A percentile compares a stretch with the other conserved stretches of the same genome.
Conservation (phyloP, 2,329 filamentous ascomycete species). For the Paraphoma chrysanthemicola region DNA sequence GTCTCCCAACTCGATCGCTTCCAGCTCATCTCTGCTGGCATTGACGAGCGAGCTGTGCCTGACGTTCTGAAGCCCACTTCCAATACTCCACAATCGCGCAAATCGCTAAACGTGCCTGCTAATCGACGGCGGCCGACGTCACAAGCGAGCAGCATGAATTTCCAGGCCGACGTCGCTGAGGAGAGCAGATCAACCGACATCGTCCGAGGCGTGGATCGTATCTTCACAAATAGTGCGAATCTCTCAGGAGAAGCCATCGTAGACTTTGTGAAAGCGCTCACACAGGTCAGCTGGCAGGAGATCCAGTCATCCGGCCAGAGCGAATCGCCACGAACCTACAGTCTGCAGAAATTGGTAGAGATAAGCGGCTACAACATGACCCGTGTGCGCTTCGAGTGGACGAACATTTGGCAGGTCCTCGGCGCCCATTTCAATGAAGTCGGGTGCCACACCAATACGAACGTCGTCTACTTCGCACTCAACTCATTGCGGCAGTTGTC, state of each 20-base stretch:
- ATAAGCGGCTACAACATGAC: constrained; percentile 99
- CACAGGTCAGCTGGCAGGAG: constrained; percentile 98
- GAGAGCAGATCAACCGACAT: constrained; percentile 94
- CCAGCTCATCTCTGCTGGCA: constrained; percentile 91
- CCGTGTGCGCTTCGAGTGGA: constrained; percentile 97
- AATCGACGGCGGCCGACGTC: constrained; percentile 58
- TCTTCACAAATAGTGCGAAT: constrained; percentile 95
- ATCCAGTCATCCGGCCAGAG: constrained; percentile 97
- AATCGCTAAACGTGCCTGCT: constrained; percentile 68
- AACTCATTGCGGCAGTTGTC: constrained; percentile 95
- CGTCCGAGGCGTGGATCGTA: constrained; percentile 89
- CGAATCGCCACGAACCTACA: constrained; percentile 95
- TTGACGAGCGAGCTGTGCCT: constrained; percentile 89
- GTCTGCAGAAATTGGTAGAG: constrained; percentile 95
- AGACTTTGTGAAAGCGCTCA: constrained; percentile 89
- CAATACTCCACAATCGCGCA: constrained; percentile 65
- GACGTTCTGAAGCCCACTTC: constrained; percentile 83
- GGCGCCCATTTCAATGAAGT: constrained; percentile 98
- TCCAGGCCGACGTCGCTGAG: constrained; percentile 82
- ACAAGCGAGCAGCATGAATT: constrained; percentile 54
- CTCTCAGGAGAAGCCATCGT: constrained; percentile 94
- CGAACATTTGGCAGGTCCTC: constrained; percentile 95
- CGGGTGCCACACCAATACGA: constrained; percentile 94
- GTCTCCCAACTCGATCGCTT: constrained; percentile 95
- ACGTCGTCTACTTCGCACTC: constrained; percentile 95